A percentile compares a stretch with the other conserved stretches of the same genome.
Evolutionary conservation across 2,329 filamentous ascomycete species (phyloP).

Genomic region (Alternaria atra): DNA sequence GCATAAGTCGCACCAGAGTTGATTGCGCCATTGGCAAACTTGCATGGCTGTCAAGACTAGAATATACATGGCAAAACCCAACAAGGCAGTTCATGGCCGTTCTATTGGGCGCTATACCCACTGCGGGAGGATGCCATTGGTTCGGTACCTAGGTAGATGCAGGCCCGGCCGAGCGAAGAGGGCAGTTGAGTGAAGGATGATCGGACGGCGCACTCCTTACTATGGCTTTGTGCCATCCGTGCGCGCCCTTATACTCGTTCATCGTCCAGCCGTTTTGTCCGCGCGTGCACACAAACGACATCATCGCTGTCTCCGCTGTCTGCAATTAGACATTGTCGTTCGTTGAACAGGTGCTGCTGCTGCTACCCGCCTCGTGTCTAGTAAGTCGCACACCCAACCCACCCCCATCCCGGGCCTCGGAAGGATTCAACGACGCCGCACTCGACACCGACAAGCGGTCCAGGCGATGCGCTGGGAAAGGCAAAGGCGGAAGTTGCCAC

Average conservation of each 20-base stretch:
- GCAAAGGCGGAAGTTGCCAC: slow-evolving; percentile 6
- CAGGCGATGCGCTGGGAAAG: slow-evolving; percentile 10
- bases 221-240: slow-evolving; percentile 17
- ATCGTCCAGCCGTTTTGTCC: slow-evolving; percentile 7
- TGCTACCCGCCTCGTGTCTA: slow-evolving; percentile 20
- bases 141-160: slow-evolving; percentile 13
- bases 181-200: slow-evolving; percentile 15
- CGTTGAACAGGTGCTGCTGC: slow-evolving; percentile 16
- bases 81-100: slow-evolving; percentile 11
- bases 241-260: slow-evolving; percentile 16
- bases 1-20: neutral
- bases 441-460: slow-evolving; percentile 4
- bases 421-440: slow-evolving; percentile 2
- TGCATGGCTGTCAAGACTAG: neutral
- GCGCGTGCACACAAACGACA: slow-evolving; percentile 9
- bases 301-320: slow-evolving; percentile 8
- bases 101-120: slow-evolving; percentile 16
- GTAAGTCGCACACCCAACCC: slow-evolving; percentile 26
- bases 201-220: slow-evolving; percentile 24
- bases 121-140: slow-evolving; percentile 17
- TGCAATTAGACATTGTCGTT: slow-evolving; percentile 17
- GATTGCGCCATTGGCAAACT: neutral
- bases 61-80: slow-evolving; percentile 1
- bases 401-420: slow-evolving; percentile 17
- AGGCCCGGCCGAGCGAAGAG: slow-evolving; percentile 14